Conservation (phyloP, 805 yeast species). For the Yarrowia sp. region DNA sequence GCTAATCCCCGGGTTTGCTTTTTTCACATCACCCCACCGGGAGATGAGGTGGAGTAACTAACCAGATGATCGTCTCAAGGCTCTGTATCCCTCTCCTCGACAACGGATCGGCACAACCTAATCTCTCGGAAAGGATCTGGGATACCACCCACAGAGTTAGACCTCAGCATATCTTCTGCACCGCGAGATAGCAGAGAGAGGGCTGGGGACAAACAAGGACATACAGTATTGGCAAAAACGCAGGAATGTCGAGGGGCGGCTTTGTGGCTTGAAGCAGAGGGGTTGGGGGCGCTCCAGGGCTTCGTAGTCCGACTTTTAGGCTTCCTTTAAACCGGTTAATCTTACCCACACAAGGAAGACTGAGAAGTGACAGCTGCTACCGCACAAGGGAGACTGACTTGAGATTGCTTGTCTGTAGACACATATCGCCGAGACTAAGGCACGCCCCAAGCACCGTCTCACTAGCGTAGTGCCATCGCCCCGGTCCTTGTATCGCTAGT, state of each 20-base stretch:
- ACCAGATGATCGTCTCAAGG: not conserved
- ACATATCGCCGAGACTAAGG: conserved; percentile 1
- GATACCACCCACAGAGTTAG: conserved; percentile 18
- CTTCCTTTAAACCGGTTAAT: not conserved
- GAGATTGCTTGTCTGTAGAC: not conserved
- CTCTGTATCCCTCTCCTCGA: not conserved
- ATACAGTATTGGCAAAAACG: not conserved
- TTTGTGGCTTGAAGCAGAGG: conserved; percentile 1
- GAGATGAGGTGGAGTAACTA: not conserved
- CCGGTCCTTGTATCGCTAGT: not conserved
- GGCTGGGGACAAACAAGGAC: not conserved
- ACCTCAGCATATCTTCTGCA: conserved; percentile 21
- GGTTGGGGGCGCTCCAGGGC: not conserved
- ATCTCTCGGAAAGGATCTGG: conserved; percentile 31
- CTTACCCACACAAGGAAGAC: conserved; percentile 1
- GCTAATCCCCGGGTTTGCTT: too few species aligned
- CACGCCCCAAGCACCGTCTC: not conserved
- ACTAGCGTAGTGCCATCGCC: conserved; percentile 8
- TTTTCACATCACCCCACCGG: too few species aligned
- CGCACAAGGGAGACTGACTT: too few species aligned
- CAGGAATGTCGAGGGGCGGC: not conserved
- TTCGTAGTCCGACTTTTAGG: not conserved
- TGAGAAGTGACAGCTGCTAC: too few species aligned
- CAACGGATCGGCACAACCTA: conserved; percentile 2
- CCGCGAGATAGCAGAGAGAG: not conserved